phyloP scores from a whole-genome alignment of 2,329 filamentous ascomycete species.

The Epichloe coenophiala region DNA sequence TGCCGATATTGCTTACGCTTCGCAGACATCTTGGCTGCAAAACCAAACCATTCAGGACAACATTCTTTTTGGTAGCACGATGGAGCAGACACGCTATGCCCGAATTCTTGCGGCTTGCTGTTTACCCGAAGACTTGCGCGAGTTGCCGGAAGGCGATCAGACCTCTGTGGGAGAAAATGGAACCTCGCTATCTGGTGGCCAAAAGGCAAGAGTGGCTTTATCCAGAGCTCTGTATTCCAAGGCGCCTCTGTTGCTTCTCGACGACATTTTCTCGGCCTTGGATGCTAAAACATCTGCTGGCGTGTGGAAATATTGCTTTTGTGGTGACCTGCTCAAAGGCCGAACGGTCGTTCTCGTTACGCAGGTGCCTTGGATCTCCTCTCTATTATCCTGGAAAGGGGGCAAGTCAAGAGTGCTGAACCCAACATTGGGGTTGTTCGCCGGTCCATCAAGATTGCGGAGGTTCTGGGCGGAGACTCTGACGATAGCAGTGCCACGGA shows the following conservation, averaged over 20 bases:
- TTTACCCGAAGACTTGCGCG: constrained; percentile 34
- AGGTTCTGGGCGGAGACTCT: constrained; percentile 22
- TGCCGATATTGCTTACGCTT: constrained; percentile 40
- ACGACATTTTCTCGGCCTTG: constrained; percentile 46
- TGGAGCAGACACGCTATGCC: constrained; percentile 40
- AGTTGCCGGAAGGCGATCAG: constrained; percentile 35
- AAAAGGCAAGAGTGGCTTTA: constrained; percentile 42
- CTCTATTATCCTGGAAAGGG: constrained; percentile 31
- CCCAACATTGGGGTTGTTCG: constrained; percentile 32
- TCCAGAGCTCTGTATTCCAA: constrained; percentile 45
- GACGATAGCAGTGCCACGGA: constrained; percentile 19
- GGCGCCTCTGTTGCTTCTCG: constrained; percentile 39
- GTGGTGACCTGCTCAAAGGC: constrained; percentile 36
- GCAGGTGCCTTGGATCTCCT: constrained; percentile 40
- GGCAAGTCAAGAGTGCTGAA: constrained; percentile 26
- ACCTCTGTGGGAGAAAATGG: constrained; percentile 42
- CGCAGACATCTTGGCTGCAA: constrained; percentile 46
- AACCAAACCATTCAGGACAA: constrained; percentile 42
- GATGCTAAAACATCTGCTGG: constrained; percentile 43
- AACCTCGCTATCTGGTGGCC: constrained; percentile 40
- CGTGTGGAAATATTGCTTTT: constrained; percentile 45
- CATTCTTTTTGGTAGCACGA: constrained; percentile 37
- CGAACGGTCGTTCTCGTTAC: constrained; percentile 44
- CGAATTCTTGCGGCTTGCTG: constrained; percentile 42
- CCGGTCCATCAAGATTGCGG: constrained; percentile 29